Evolutionary conservation across 306 rosid genomes (phyloP), one percentile per base, ranked within the genome.

Genomic region (Trifolium repens): DNA sequence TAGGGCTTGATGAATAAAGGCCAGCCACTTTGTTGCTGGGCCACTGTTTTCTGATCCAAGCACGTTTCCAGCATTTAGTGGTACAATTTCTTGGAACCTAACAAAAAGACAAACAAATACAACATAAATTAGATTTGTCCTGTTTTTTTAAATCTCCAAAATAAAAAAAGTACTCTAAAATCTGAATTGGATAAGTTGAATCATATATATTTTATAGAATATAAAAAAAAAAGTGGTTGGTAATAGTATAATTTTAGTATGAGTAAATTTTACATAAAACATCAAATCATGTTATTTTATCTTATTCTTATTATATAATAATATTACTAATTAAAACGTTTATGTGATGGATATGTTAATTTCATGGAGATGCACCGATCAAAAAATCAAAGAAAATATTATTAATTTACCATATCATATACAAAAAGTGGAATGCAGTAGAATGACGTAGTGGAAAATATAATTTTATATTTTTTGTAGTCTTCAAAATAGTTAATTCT

Each of bases 11-110:
- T 72, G 63, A 77, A 94, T 92, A 5, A 92, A 87, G 10, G 71
- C 35, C n/a, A 92, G 60, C 99, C 99, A 94, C 43, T 86, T 91
- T 65, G 83, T 80, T 4, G 96, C 89, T 0, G 99, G 96, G 2
- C 88, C 96, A 63, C 79, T 75, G 75, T 94, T 96, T 72, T 92
- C 96, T 0, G 93, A 90, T 24, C 96, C 99, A 43, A 94, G 85
- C 39, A 94, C 96, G 58, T 94, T 94, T 22, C 93, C 96, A 0
- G 99, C 91, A 12, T 90, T 94, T 32, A 94, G 80, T 46, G 97
- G 99, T 14, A 94, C 99, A 4, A 94, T 88, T 87, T 94, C 99
- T 80, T 94, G 96, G 81, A 91, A 94, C 90, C 98, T 94, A 67
- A 40, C 2, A 12, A 11, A 37, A 35, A n/a, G 2, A 11, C 16